Evolutionary conservation across 2,329 filamentous ascomycete species (phyloP).

Genomic region (Mycosphaerella arachidis): DNA sequence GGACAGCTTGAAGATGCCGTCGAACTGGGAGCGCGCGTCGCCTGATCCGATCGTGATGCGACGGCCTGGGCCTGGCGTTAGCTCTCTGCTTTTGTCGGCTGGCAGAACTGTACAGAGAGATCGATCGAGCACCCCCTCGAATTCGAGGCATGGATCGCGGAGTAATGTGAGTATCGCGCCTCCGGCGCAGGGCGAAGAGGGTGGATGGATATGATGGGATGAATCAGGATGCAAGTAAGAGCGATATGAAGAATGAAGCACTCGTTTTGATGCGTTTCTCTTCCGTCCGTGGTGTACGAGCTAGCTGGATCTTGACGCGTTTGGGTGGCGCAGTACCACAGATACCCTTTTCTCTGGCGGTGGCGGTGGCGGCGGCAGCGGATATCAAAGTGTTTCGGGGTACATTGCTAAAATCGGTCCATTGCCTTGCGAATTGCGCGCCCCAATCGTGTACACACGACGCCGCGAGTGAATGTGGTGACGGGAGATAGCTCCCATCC

Average conservation of each 20-base stretch:
- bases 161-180: neutral
- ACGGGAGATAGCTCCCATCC: neutral
- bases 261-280: neutral
- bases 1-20: neutral
- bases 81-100: constrained; percentile 21
- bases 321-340: neutral
- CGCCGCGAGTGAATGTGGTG: neutral
- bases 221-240: constrained; percentile 4
- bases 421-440: neutral
- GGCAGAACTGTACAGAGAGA: constrained; percentile 22
- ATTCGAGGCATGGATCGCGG: neutral
- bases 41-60: constrained; percentile 13
- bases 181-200: constrained; percentile 3
- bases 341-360: neutral
- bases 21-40: neutral
- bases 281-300: neutral
- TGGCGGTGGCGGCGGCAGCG: neutral
- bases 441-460: neutral
- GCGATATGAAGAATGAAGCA: constrained; percentile 1
- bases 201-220: constrained; percentile 9
- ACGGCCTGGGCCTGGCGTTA: constrained; percentile 20
- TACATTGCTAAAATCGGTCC: neutral
- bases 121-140: constrained; percentile 5
- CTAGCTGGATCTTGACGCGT: neutral
- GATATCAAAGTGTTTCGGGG: neutral